Percentiles rank a stretch among this genome's conserved stretches.
Evolutionary conservation across 2,329 filamentous ascomycete genomes (phyloP).

Genomic region (Fusarium liriodendri): DNA sequence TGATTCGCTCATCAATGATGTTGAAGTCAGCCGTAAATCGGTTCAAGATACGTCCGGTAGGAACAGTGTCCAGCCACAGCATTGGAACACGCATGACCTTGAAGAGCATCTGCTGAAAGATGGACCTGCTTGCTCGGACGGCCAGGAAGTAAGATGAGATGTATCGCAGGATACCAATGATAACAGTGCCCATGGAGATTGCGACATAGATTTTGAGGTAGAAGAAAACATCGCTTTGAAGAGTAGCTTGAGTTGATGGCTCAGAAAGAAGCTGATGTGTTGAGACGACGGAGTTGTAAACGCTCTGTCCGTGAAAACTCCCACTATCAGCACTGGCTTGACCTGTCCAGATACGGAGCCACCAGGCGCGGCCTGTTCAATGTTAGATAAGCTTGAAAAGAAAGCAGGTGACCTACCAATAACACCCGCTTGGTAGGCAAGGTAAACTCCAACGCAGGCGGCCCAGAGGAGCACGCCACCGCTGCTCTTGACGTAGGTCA

Average conservation of each 20-base stretch:
- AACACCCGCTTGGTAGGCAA: slow-evolving; percentile 62
- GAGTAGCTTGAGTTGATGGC: slow-evolving; percentile 44
- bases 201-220: slow-evolving; percentile 77
- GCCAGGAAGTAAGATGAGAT: slow-evolving; percentile 72
- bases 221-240: slow-evolving; percentile 60
- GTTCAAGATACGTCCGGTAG: slow-evolving; percentile 79
- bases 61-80: slow-evolving; percentile 83
- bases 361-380: slow-evolving; percentile 65
- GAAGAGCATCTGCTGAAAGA: slow-evolving; percentile 75
- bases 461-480: slow-evolving; percentile 73
- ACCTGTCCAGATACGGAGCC: slow-evolving; percentile 71
- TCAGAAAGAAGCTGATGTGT: slow-evolving; percentile 57
- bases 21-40: slow-evolving; percentile 82
- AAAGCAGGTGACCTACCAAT: slow-evolving; percentile 55
- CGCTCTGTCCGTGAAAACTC: slow-evolving; percentile 45
- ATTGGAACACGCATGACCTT: slow-evolving; percentile 76
- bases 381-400: background rate
- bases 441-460: slow-evolving; percentile 62
- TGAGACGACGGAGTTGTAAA: slow-evolving; percentile 55
- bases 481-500: slow-evolving; percentile 72
- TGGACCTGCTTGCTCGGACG: slow-evolving; percentile 70
- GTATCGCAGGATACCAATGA: slow-evolving; percentile 71
- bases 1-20: slow-evolving; percentile 74
- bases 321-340: slow-evolving; percentile 15
- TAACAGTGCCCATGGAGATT: slow-evolving; percentile 70